Base-by-base conservation (phyloP, 306 rosid species). In the Acacia confusa region DNA sequence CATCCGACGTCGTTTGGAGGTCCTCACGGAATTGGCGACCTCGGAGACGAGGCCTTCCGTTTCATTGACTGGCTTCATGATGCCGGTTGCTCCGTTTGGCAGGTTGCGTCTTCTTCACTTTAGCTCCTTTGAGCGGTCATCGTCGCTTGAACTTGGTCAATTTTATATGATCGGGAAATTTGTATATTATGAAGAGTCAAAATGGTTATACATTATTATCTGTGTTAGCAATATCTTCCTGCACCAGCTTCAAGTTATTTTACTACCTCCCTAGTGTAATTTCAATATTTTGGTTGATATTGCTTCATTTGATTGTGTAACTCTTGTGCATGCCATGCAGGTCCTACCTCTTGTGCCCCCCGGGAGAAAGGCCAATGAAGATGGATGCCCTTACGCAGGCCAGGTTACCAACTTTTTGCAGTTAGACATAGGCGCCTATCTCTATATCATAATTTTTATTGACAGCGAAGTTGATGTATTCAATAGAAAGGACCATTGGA, bases 321-420 rank as follows among this genome's bases (percentile, higher is more conserved):
- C 20, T 32, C 47, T 16, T 6, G 36, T 30, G 43, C 43, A 53
- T 44, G 48, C 24, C 61, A 63, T 79, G 85, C 90, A 91, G 94
- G 98, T 94, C 65, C 92, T 95, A 40, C 99, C 99, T 64, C 92
- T 95, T n/a, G 99, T 93, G 40, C 99, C 99, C 50, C 99, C 99
- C 7, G 99, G 97, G 25, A 82, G 98, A 82, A 92, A 86, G 77
- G 96, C 94, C 47, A 92, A 90, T 38, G 97, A 90, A 86, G 95
- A 90, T 19, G 99, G 99, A 34, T 95, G 95, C 47, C 77, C 77
- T 52, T 73, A 73, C 65, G 24, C 65, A 10, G 77, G 77, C 65
- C 77, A 73, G 77, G 77, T 73, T 73, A 73, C 65, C n/a, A 20
- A 48, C 9, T 73, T 17, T 72, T 48, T 28, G 34, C 44, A 17